phyloP scores from a whole-genome alignment of 768 basidiomycete genomes.

The Pholiota molesta region DNA sequence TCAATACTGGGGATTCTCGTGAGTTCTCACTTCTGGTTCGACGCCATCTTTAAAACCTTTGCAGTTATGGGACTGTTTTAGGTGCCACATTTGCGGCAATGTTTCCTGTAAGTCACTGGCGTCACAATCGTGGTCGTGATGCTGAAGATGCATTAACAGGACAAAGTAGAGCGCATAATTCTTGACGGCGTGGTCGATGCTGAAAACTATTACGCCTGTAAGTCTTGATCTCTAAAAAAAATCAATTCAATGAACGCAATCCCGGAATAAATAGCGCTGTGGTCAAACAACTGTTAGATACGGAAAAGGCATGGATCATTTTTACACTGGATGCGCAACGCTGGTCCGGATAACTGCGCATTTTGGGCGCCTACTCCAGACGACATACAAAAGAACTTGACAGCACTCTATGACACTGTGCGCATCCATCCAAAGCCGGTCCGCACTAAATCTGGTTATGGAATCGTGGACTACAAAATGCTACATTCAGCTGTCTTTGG shows the following conservation, averaged over 20 bases:
- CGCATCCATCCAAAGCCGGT: conserved; percentile 35
- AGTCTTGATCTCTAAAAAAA: background rate
- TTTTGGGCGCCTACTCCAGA: conserved; percentile 38
- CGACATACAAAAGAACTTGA: conserved; percentile 35
- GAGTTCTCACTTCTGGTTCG: conserved; percentile 1
- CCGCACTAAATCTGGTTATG: conserved; percentile 29
- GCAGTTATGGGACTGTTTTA: conserved; percentile 30
- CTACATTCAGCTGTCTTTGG: conserved; percentile 33
- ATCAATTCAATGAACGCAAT: background rate
- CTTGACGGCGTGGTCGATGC: conserved; percentile 43
- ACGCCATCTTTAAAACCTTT: background rate
- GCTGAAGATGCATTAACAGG: conserved; percentile 19
- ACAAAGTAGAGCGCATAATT: conserved; percentile 37
- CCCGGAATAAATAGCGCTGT: conserved; percentile 25
- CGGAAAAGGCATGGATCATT: conserved; percentile 35
- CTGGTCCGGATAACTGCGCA: conserved; percentile 36
- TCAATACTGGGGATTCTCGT: conserved; percentile 38
- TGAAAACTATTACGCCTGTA: conserved; percentile 41
- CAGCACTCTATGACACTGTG: conserved; percentile 32
- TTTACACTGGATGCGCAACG: conserved; percentile 38
- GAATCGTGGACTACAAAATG: conserved; percentile 36
- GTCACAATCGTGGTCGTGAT: background rate
- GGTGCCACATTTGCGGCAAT: conserved; percentile 36
- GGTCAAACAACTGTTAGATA: conserved; percentile 38
- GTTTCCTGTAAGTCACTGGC: conserved; percentile 39